These are phyloP conservation scores for Tuctoria greenei DNA, from an alignment of 176 grass and related monocot species.

Conservation along the genomic window DNA sequence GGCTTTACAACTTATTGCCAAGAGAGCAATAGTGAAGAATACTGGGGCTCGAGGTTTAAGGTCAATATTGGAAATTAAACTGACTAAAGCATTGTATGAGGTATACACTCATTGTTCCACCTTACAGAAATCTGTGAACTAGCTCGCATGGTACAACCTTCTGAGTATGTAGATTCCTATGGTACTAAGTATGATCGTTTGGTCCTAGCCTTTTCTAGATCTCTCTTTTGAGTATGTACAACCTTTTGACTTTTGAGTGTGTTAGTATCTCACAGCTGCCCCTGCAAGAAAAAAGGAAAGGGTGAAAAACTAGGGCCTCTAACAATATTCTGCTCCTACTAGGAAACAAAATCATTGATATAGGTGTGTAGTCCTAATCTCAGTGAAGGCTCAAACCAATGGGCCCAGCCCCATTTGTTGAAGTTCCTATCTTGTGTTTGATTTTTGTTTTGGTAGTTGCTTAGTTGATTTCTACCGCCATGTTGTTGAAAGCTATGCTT, in stretches of 20 bases:
- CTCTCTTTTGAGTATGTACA: no score
- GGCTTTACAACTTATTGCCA: conserved; percentile 60
- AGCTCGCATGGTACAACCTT: not conserved
- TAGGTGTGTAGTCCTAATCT: not conserved
- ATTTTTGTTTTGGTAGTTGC: not conserved
- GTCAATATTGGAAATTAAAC: conserved; percentile 65
- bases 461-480: not conserved
- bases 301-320: not conserved
- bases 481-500: not conserved
- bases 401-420: not conserved
- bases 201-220: conserved; percentile 1
- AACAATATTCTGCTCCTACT: not conserved
- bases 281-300: not conserved
- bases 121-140: not conserved
- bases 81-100: conserved; percentile 80
- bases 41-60: conserved; percentile 68
- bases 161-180: not conserved
- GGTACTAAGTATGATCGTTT: not conserved
- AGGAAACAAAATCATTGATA: conserved; percentile 3
- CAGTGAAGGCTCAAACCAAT: not conserved
- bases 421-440: not conserved
- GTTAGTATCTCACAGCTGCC: not conserved
- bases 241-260: not conserved
- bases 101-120: conserved; percentile 23
- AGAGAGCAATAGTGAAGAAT: conserved; percentile 64